Evolutionary conservation across 208 protist species (phyloP).

Genomic region (Trypanosoma lewisi): DNA sequence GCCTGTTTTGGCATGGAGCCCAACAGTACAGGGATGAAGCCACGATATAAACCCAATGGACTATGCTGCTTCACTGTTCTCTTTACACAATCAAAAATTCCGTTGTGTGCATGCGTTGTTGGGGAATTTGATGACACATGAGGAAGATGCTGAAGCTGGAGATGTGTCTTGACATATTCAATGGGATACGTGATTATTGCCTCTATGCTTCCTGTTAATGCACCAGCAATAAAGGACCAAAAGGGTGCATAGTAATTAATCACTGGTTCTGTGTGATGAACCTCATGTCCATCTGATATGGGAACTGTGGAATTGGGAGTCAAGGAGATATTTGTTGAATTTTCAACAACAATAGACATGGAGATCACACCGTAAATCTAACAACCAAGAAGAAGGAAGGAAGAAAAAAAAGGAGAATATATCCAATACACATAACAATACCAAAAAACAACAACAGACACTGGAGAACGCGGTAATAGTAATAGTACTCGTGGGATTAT

Average conservation of each 20-base stretch:
- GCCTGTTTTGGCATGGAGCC: constrained; percentile 34
- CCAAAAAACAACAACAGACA: too few relatives aligned
- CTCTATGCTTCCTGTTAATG: constrained; percentile 26
- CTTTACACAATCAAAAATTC: constrained; percentile 23
- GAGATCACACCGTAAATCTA: too few relatives aligned
- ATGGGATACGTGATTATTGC: constrained; percentile 28
- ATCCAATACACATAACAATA: too few relatives aligned
- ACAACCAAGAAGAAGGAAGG: too few relatives aligned
- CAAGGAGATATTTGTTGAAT: neutral
- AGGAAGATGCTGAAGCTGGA: constrained; percentile 22
- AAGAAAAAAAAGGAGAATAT: too few relatives aligned
- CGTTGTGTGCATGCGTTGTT: constrained; percentile 8
- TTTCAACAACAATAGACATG: too few relatives aligned
- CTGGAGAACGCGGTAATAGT: too few relatives aligned
- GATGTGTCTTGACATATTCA: constrained; percentile 33
- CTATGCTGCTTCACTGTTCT: constrained; percentile 19
- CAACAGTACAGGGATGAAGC: constrained; percentile 22
- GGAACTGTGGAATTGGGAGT: neutral
- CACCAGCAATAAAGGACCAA: constrained; percentile 27
- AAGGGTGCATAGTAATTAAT: neutral
- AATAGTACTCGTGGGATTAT: too few relatives aligned
- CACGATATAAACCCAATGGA: constrained; percentile 27
- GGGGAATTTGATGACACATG: neutral
- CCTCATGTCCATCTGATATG: neutral
- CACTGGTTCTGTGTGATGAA: neutral